Evolutionary conservation across 192 early-diverging fungal species (phyloP), one percentile per base, ranked within the genome.

Genomic region (Rhizophagus sp.): DNA sequence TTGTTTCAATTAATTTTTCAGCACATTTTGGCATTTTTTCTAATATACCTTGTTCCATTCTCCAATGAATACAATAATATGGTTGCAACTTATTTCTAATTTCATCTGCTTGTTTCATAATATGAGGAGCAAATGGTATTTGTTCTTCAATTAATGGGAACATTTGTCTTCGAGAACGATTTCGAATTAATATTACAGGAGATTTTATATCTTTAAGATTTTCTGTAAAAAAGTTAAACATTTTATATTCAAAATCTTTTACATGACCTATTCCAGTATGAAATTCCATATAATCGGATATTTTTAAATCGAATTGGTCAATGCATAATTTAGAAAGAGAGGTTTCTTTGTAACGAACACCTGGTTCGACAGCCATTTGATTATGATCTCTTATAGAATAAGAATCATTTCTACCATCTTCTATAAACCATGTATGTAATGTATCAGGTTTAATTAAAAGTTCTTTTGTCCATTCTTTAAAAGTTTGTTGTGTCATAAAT

Each of bases 21-120:
- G 52, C 36, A 75, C 71, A 80, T 15, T 76, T 11, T 41, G 67
- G 52, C 79, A 74, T 25, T n/a, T 52, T 4, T 30, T 19, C 8
- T 30, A 27, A 27, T 27, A 3, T 22, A 5, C 15, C 73, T 33
- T 50, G 24, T 33, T 74, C 73, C 73, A 74, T 74, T 52, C 73
- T 24, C 73, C 73, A 74, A 74, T 74, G 73, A 57, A 74, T 61
- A 33, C 44, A 41, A 39, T 50, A 33, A 61, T 74, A 74, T 22
- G 73, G 27, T 27, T 36, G 33, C 33, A 75, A 61, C 34, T 34
- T 61, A 2, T 19, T 22, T 33, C 2, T 24, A 7, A 62, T 1
- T 19, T 25, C 34, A 12, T 1, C 13, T 2, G 73, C 33, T 62
- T 52, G 52, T n/a, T 75, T 19, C 11, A 61, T 34, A 34, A 75